Evolutionary conservation across 2,329 filamentous ascomycete species (phyloP), one percentile per base, ranked within the genome.

Genomic region (Fusarium sp.): DNA sequence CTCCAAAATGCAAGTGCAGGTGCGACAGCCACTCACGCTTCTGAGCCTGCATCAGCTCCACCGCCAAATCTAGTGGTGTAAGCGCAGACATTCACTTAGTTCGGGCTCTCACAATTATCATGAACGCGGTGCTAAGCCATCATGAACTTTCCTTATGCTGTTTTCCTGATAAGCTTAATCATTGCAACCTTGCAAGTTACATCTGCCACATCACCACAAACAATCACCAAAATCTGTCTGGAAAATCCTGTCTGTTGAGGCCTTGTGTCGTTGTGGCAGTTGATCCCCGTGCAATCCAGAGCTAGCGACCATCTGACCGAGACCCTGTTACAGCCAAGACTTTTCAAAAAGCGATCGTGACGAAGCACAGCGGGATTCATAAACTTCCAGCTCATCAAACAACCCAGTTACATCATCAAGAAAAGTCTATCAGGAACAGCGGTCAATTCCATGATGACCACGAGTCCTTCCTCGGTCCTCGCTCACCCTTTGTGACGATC

Each of bases 261-360:
- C 42, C 20, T 35, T 48, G 47, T 57, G 42, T 61, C 33, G 52
- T 50, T 45, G 47, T 49, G 15, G 40, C 35, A 49, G 20, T 59
- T 35, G 14, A 39, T 14, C 29, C 46, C 40, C 45, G 10, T 25
- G 25, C 63, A 58, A 40, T 37, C 66, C 66, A 68, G 54, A 63
- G 31, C 41, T 36, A 53, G 27, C 27, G 27, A 29, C 27, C 27
- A 11, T 29, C 53, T 70, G 53, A 21, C 66, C 63, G 50, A 64
- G 58, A 67, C 63, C 66, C 29, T 70, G 66, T 67, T 45, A 67
- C 66, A 63, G 62, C 66, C 66, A 69, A 69, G 66, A 63, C 66
- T 66, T 55, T 43, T 63, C 66, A 67, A 36, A 67, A 51, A 69
- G 52, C 61, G 57, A 69, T 69, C 66, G 49, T 59, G 66, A 63